Base-by-base conservation (phyloP, 257 asterid genomes). In the Voacanga thouarsii region DNA sequence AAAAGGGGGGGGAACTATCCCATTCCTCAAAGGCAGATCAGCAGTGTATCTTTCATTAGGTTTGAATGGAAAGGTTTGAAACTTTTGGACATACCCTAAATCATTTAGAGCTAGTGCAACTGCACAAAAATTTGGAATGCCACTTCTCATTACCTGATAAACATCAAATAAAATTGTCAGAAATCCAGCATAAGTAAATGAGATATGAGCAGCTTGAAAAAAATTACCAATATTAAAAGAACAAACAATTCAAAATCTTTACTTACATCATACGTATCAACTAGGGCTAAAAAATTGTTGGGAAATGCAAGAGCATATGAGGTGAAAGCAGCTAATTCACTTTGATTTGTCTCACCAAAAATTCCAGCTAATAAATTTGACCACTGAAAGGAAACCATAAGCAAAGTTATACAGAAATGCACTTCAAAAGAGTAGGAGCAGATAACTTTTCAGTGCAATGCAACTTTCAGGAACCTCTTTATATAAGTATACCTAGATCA, bases 271-370 rank as follows among this genome's bases (percentile, higher is more conserved):
- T 94, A 94, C 26, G 97, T 94, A 88, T 94, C 99, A 72, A 91
- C 97, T 59, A 94, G 96, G 81, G 97, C 97, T 90, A 94, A 83
- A 83, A 94, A 94, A 80, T 77, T 83, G 59, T 80, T 85, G n/a
- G 98, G 98, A 78, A 94, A 94, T 76, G 98, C 97, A 77, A 94
- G 91, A 51, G 98, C 97, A 86, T 94, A 94, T 19, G 96, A 94
- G 76, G 75, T 83, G 87, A 94, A 92, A 82, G 97, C 98, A 79
- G 96, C 97, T 80, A 94, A 80, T 80, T 94, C 98, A 80, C 97
- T 94, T 84, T 89, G 94, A 85, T 94, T 94, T 43, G 97, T 94
- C 89, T 90, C 97, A 7, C 91, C 94, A 76, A 94, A 94, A 51
- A 83, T 75, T 71, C 97, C 97, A 75, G 91, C 88, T 72, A 90